These are phyloP conservation scores for Zostera marina DNA, from an alignment of 116 monocot genomes.

Conservation along the genomic window DNA sequence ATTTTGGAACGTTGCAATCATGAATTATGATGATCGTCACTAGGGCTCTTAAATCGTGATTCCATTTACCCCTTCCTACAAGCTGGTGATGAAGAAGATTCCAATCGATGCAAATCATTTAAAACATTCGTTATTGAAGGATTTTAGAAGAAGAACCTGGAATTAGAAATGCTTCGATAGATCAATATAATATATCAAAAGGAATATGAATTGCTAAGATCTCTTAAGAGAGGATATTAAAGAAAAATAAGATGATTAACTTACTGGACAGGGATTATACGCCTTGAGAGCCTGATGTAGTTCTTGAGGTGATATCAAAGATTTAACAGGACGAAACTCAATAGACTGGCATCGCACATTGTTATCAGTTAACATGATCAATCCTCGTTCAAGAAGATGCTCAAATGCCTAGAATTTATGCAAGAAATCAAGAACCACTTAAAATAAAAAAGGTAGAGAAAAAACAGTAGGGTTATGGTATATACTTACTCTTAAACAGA, in stretches of 20 bases:
- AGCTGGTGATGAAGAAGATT: too few relatives aligned
- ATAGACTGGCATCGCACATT: conserved; percentile 39
- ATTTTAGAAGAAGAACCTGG: conserved; percentile 63
- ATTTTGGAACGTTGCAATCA: too few relatives aligned
- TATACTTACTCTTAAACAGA: conserved; percentile 67
- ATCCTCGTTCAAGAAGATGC: conserved; percentile 62
- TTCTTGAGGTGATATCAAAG: conserved; percentile 52
- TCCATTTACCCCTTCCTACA: too few relatives aligned
- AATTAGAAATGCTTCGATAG: neutral
- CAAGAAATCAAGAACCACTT: neutral
- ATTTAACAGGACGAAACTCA: conserved; percentile 68
- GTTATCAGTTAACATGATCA: conserved; percentile 44
- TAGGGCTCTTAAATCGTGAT: too few relatives aligned
- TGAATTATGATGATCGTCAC: too few relatives aligned
- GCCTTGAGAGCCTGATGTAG: conserved; percentile 53
- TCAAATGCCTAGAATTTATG: conserved; percentile 68
- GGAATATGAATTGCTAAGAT: neutral
- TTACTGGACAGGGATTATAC: conserved; percentile 69
- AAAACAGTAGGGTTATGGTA: neutral
- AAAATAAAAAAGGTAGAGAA: neutral
- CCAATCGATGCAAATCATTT: conserved; percentile 11
- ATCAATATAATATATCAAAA: neutral
- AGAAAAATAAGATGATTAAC: conserved; percentile 5
- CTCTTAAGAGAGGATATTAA: neutral
- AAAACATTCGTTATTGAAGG: conserved; percentile 61